A percentile compares a stretch with the other conserved stretches of the same genome.
These are phyloP conservation scores for Acer campestre DNA, from an alignment of 345 rosid species.

Conservation along the genomic window DNA sequence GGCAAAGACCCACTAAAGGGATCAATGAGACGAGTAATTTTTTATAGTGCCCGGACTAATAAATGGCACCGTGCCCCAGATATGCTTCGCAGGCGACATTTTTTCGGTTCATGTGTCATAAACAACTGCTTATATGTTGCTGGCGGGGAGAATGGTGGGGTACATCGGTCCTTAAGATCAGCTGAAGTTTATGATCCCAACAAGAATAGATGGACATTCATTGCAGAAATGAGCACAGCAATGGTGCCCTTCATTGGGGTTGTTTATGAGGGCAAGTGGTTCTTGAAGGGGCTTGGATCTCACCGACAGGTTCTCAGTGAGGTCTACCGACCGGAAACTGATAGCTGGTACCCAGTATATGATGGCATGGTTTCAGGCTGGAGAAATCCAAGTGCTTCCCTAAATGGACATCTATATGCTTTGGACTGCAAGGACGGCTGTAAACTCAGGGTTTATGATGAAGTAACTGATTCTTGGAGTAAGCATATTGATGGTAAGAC, in stretches of 20 bases:
- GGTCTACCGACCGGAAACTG: slow-evolving; percentile 56
- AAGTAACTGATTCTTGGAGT: slow-evolving; percentile 64
- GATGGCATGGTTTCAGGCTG: slow-evolving; percentile 81
- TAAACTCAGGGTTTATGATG: slow-evolving; percentile 68
- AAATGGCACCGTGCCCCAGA: slow-evolving; percentile 86
- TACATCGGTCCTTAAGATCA: slow-evolving; percentile 63
- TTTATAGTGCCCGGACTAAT: slow-evolving; percentile 70
- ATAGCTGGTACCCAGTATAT: slow-evolving; percentile 63
- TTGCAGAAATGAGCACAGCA: slow-evolving; percentile 75
- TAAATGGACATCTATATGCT: slow-evolving; percentile 65
- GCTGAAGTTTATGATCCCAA: slow-evolving; percentile 81
- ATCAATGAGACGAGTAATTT: slow-evolving; percentile 76
- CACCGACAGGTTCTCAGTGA: slow-evolving; percentile 72
- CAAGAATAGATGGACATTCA: slow-evolving; percentile 73
- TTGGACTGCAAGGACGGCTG: slow-evolving; percentile 81
- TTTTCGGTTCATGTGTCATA: slow-evolving; percentile 79
- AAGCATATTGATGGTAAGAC: slow-evolving; percentile 67
- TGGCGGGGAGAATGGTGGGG: slow-evolving; percentile 77
- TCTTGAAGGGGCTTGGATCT: slow-evolving; percentile 69
- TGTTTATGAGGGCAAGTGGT: slow-evolving; percentile 71
- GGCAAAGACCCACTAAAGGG: slow-evolving; percentile 76
- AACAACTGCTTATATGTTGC: slow-evolving; percentile 79
- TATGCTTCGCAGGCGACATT: slow-evolving; percentile 73
- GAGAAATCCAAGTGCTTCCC: slow-evolving; percentile 68
- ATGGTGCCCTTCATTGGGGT: slow-evolving; percentile 82